Base-by-base conservation (phyloP, 192 early-diverging fungal species). In the Ambispora gerdemannii region DNA sequence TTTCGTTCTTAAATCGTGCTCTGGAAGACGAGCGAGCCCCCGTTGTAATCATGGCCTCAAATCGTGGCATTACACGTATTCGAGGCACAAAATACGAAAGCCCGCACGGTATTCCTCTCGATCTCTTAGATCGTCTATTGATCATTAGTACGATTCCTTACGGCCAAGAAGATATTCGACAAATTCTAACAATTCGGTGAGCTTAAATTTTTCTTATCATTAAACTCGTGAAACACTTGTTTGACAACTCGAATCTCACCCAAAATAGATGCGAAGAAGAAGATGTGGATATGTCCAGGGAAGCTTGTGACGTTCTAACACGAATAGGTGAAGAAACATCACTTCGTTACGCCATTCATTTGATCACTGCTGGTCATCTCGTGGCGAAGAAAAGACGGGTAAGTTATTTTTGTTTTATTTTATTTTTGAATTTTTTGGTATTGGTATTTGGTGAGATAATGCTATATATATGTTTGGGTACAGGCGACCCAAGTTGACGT, bases 21-120 rank as follows among this genome's bases (percentile, higher is more conserved):
- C 83, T 99, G 4, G 97, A 99, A 80, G 94, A 95, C 73, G 88
- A 90, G 36, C 85, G 97, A 88, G 95, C 97, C 2, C 97, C 97
- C 7, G 88, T 99, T 19, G 95, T 99, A 30, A 98, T 99, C 67
- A 96, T 99, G 94, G 97, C 97, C 13, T 96, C 97, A 7, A 99
- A 99, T 83, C 87, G 97, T 50, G 97, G 97, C 55, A 91, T 96
- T 73, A 92, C 95, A 13, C 87, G 83, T 65, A 98, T 99, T 71
- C 86, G 97, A 8, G 97, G 97, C 11, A 99, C 97, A 17, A 95
- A 94, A 75, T 96, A 98, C 78, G 86, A 89, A 68, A 93, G 93
- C 34, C 96, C 97, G 13, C 97, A 99, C 72, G 97, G 97, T 66
- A 90, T 99, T 72, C 97, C 97, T 1, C 85, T 96, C 22, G 97